Percentiles rank a stretch among this genome's conserved stretches.
phyloP scores from a whole-genome alignment of 164 flowering plant species.

The Brasenia schreberi region DNA sequence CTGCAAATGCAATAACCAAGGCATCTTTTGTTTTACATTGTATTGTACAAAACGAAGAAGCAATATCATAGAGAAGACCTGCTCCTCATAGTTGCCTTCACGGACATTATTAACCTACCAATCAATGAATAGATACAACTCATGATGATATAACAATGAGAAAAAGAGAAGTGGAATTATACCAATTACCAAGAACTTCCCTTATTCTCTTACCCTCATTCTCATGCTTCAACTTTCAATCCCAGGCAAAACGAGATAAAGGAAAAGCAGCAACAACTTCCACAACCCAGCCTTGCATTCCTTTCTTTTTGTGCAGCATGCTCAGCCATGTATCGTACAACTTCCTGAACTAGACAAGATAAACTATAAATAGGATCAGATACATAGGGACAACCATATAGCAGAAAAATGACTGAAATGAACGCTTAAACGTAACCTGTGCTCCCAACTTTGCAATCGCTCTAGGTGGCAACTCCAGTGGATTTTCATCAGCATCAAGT shows the following conservation, averaged over 20 bases:
- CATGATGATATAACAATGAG: no score
- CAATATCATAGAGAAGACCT: no score
- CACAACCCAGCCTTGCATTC: not conserved
- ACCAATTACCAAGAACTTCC: no score
- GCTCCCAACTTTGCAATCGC: slow-evolving; percentile 41
- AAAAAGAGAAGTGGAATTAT: no score
- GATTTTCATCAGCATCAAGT: slow-evolving; percentile 51
- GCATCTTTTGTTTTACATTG: no score
- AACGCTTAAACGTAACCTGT: slow-evolving; percentile 25
- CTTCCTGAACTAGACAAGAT: slow-evolving; percentile 24
- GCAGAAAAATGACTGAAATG: not conserved
- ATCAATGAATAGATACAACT: no score
- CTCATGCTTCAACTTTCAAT: not conserved
- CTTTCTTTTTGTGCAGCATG: slow-evolving; percentile 4
- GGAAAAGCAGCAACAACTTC: not conserved
- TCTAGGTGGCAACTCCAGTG: slow-evolving; percentile 62
- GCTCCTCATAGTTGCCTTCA: no score
- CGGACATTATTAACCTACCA: no score
- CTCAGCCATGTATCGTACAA: slow-evolving; percentile 47
- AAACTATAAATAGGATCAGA: not conserved
- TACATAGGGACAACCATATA: not conserved
- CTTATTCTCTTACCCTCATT: no score
- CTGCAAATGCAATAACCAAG: no score
- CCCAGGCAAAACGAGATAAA: not conserved
- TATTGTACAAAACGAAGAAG: no score